Evolutionary conservation across 345 rosid genomes (phyloP).

Genomic region (Eucalyptus erythrocorys): DNA sequence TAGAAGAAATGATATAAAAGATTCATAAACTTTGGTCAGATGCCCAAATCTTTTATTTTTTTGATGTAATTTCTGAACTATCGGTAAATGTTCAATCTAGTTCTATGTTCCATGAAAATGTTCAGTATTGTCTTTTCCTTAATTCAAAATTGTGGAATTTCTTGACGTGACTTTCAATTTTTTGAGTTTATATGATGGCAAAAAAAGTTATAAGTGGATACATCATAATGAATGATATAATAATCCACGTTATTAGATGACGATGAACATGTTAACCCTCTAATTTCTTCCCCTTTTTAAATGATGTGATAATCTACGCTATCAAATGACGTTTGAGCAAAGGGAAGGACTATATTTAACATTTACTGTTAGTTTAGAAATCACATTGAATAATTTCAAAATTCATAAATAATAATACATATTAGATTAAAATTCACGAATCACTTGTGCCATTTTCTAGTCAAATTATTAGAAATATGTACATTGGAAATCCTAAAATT

Average conservation of each 20-base stretch:
- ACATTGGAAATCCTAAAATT: no score
- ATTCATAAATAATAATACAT: not conserved
- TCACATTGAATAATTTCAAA: not conserved
- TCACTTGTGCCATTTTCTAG: not conserved
- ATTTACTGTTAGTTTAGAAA: not conserved
- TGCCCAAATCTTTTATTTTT: not conserved
- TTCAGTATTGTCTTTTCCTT: rapidly evolving
- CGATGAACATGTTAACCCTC: not conserved
- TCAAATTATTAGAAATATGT: not conserved
- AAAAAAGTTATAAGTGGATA: no score
- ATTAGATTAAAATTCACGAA: not conserved
- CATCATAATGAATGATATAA: no score
- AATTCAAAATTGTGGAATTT: not conserved
- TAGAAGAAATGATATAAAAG: not conserved
- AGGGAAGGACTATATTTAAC: not conserved
- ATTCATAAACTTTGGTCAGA: rapidly evolving
- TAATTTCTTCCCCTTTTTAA: not conserved
- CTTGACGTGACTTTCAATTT: not conserved
- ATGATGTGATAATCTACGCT: not conserved
- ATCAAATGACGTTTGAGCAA: not conserved
- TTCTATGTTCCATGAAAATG: not conserved
- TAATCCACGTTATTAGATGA: not conserved
- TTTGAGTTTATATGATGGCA: not conserved
- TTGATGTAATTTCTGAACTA: rapidly evolving
- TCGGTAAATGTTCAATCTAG: not conserved